These are phyloP conservation scores for Penicillium egyptiacum DNA, from an alignment of 495 filamentous ascomycete species.

Conservation along the genomic window DNA sequence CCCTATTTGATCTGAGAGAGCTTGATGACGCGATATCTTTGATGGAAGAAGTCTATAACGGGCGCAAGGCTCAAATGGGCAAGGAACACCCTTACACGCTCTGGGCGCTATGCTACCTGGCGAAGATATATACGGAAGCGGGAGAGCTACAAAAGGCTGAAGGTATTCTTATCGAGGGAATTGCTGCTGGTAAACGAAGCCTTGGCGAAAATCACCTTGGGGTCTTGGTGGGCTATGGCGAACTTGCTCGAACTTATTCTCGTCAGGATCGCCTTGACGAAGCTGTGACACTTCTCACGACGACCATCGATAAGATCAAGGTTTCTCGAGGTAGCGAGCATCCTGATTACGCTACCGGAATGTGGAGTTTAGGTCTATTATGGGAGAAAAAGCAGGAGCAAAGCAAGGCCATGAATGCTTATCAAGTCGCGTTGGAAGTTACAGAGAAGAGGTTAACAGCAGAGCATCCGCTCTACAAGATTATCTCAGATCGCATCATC, in stretches of 20 bases:
- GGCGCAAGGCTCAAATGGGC: conserved; percentile 31
- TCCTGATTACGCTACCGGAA: conserved; percentile 3
- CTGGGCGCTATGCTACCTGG: conserved; percentile 31
- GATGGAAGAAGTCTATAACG: conserved; percentile 26
- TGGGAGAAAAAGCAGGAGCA: conserved; percentile 1
- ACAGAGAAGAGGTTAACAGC: conserved; percentile 4
- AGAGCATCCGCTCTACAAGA: conserved; percentile 7
- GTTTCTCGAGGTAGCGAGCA: conserved; percentile 1
- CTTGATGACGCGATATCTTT: neutral
- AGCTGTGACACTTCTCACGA: neutral
- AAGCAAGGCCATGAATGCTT: neutral
- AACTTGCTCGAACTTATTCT: neutral
- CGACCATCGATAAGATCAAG: conserved; percentile 1
- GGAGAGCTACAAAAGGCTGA: conserved; percentile 32
- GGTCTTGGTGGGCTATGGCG: neutral
- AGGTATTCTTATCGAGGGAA: conserved; percentile 16
- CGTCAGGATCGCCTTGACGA: neutral
- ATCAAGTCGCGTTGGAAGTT: neutral
- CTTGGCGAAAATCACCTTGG: neutral
- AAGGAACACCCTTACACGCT: conserved; percentile 41
- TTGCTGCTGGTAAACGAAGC: neutral
- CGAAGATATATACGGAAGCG: conserved; percentile 24
- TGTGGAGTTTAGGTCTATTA: conserved; percentile 1
- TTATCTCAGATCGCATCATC: conserved; percentile 2
- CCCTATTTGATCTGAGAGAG: neutral